A percentile compares a stretch with the other conserved stretches of the same genome.
phyloP scores from a whole-genome alignment of 1,139 yeast genomes.

The Lodderomyces theae region DNA sequence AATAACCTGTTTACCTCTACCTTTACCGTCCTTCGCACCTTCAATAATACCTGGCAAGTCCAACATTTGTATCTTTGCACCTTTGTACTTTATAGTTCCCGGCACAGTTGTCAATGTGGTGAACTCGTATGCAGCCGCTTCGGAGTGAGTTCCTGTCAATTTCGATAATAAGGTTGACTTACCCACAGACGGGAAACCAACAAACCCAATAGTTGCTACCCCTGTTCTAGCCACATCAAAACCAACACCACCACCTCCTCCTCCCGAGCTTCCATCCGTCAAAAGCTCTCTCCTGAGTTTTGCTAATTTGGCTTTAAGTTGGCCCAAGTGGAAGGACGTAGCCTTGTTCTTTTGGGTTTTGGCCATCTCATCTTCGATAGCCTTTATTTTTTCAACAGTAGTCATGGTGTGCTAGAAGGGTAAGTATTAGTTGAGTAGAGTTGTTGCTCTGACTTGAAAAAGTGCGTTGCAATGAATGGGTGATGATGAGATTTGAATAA shows the following conservation, averaged over 20 bases:
- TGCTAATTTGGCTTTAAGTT: conserved; percentile 92
- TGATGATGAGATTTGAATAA: too few species aligned
- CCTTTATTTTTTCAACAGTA: conserved; percentile 84
- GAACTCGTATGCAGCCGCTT: conserved; percentile 96
- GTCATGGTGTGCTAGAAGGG: conserved; percentile 39
- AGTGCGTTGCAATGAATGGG: too few species aligned
- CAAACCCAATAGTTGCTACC: conserved; percentile 94
- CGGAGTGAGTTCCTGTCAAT: conserved; percentile 93
- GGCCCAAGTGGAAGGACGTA: conserved; percentile 94
- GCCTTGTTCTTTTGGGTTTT: conserved; percentile 94
- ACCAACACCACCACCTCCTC: conserved; percentile 86
- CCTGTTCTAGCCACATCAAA: conserved; percentile 98
- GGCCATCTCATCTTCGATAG: conserved; percentile 96
- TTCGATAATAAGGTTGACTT: conserved; percentile 83
- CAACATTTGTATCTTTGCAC: conserved; percentile 96
- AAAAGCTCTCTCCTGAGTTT: conserved; percentile 88
- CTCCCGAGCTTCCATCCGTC: conserved; percentile 68
- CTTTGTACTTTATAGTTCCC: conserved; percentile 91
- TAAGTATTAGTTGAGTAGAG: neutral
- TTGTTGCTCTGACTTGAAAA: too few species aligned
- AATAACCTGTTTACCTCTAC: conserved; percentile 98
- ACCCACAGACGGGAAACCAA: conserved; percentile 99
- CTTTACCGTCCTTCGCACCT: conserved; percentile 98
- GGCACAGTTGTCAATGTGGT: conserved; percentile 97
- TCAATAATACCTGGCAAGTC: conserved; percentile 98